Evolutionary conservation across 192 early-diverging fungal genomes (phyloP), one percentile per base, ranked within the genome.

Genomic region (Gamsiella multidivaricata): DNA sequence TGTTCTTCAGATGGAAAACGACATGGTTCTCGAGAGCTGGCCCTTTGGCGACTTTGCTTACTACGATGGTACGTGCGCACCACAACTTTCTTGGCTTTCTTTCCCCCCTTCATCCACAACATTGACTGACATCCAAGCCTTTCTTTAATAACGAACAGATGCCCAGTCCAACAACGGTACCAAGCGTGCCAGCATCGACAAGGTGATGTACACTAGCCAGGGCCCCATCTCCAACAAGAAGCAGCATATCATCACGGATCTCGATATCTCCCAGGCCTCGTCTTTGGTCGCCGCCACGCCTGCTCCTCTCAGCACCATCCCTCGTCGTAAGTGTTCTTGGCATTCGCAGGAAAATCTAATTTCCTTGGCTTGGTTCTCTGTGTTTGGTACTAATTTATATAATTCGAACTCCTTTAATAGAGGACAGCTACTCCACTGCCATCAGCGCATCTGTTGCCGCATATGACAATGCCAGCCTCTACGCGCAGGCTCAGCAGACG

Each of bases 1-100:
- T 29, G 54, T 86, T 26, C 80, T 81, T 26, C 68, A 79, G 33
- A 71, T 84, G 63, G 80, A 81, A 26, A 69, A 75, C 39, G 70
- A 82, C 31, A 79, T 69, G 32, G 79, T 82, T 20, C 64, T 71
- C 33, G 69, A 82, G 45, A 86, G 80, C 41, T 84, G 73, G 72
- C 70, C 64, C n/a, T 65, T 86, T 42, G 82, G 81, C 51, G 74
- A 81, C 46, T 86, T 79, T 47, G 62, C 64, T 34, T 86, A 83
- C 34, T 65, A 75, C 37, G 81, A 78, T 52, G 65, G 70, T 69
- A 59, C 4, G 55, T 56, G 23, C 2, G 12, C 29, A 31, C 10
- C 0, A 47, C 51, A 17, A 43, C 56, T 41, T 64, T 43, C 46
- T 39, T 39, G 45, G 45, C n/a, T 18, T 46, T 46, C 12, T 6